These are phyloP conservation scores for Begonia masoniana DNA, from an alignment of 306 rosid genomes.

Conservation along the genomic window DNA sequence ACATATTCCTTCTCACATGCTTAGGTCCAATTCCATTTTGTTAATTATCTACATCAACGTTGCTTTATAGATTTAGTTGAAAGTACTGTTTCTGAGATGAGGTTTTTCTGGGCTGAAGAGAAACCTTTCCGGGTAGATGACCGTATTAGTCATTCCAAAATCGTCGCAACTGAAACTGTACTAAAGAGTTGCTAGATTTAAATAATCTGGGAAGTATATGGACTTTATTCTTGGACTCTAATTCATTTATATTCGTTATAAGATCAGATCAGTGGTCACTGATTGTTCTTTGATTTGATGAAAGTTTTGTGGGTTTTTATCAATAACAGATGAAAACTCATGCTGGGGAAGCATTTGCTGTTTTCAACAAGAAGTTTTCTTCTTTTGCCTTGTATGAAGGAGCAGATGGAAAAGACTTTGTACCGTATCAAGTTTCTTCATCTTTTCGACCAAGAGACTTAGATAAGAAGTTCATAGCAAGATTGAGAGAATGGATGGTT, in stretches of 20 bases:
- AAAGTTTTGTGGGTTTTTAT: not conserved
- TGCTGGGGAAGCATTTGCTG: slow-evolving; percentile 25
- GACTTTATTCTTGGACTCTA: too few species aligned
- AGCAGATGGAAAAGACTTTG: slow-evolving; percentile 14
- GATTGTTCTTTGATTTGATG: not conserved
- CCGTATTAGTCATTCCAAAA: too few species aligned
- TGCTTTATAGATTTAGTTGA: too few species aligned
- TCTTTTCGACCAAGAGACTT: slow-evolving; percentile 19
- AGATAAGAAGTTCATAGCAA: slow-evolving; percentile 17
- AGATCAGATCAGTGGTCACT: slow-evolving; percentile 1
- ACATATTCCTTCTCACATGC: too few species aligned
- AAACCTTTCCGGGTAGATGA: too few species aligned
- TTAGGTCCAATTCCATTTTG: too few species aligned
- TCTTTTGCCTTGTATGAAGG: slow-evolving; percentile 56
- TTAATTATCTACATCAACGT: too few species aligned
- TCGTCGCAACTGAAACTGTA: too few species aligned
- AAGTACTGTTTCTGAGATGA: too few species aligned
- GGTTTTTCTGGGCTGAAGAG: too few species aligned
- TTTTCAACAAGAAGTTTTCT: slow-evolving; percentile 38
- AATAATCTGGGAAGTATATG: too few species aligned
- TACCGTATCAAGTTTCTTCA: slow-evolving; percentile 41
- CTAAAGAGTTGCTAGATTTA: too few species aligned
- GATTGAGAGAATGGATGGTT: slow-evolving; percentile 50
- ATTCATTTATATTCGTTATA: not conserved
- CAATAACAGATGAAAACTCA: slow-evolving; percentile 28